These are phyloP conservation scores for Cadophora luteo-olivacea DNA, from an alignment of 2,329 filamentous ascomycete species.

Conservation along the genomic window DNA sequence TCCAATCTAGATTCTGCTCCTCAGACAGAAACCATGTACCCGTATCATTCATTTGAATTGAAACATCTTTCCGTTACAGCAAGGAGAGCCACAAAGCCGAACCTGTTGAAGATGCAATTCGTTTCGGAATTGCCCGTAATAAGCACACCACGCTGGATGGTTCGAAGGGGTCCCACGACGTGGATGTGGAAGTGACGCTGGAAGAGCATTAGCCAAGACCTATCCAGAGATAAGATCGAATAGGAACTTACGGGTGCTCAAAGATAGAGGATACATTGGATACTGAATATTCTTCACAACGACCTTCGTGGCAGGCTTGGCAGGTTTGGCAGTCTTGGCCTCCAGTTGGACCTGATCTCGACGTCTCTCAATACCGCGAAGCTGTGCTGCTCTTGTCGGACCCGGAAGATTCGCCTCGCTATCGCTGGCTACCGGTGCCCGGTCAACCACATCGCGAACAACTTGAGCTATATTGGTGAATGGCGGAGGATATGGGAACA, in stretches of 20 bases:
- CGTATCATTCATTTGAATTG: neutral
- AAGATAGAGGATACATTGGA: neutral
- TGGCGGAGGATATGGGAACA: no score
- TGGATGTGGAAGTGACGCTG: neutral
- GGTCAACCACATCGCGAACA: no score
- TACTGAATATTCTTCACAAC: neutral
- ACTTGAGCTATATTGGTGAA: no score
- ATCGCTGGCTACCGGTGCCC: no score
- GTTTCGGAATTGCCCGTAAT: neutral
- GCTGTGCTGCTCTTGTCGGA: no score
- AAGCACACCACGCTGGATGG: neutral
- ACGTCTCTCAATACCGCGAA: no score
- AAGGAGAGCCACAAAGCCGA: neutral
- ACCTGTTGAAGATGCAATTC: neutral
- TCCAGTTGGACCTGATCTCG: no score
- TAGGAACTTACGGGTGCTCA: neutral
- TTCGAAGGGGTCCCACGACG: neutral
- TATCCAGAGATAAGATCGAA: neutral
- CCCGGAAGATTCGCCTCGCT: no score
- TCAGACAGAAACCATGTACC: no score
- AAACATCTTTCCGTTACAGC: neutral
- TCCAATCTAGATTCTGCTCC: no score
- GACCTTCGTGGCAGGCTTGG: neutral
- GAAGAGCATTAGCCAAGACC: neutral
- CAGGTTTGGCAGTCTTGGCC: neutral